Percentiles rank a stretch among this genome's conserved stretches.
phyloP scores from a whole-genome alignment of 176 grass and related monocot species.

The Musa itinerans region DNA sequence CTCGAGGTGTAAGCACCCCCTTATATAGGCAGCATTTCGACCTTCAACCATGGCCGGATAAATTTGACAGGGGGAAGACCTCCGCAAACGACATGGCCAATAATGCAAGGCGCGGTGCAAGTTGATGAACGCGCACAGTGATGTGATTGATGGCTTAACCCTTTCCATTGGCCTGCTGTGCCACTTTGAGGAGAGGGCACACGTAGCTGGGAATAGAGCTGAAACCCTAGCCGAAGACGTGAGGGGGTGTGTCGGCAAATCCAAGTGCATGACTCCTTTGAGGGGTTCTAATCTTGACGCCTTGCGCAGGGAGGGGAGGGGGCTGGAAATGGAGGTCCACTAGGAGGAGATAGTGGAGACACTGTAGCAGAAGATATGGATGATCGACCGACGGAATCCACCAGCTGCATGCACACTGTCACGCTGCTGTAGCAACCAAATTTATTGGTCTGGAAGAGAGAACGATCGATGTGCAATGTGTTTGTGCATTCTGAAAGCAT shows the following conservation, averaged over 20 bases:
- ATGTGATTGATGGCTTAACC: constrained; percentile 4
- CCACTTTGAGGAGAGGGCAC: neutral
- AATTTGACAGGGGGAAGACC: neutral
- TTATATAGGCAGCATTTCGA: neutral
- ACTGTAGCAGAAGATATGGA: neutral
- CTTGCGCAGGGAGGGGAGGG: too few relatives aligned
- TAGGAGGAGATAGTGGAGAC: neutral
- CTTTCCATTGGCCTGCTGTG: neutral
- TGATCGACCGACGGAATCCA: neutral
- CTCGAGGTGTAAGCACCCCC: too few relatives aligned
- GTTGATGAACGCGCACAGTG: neutral
- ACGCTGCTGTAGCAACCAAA: too few relatives aligned
- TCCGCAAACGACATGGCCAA: neutral
- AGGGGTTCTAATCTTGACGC: neutral
- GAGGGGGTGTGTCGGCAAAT: neutral
- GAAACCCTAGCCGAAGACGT: too few relatives aligned
- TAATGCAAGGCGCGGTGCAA: constrained; percentile 8
- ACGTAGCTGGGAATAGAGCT: neutral
- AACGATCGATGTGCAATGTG: too few relatives aligned
- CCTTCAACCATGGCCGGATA: neutral
- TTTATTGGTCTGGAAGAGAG: too few relatives aligned
- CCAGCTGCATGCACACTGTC: too few relatives aligned
- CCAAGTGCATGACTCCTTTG: constrained; percentile 1
- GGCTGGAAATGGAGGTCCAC: neutral
- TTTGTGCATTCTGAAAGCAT: too few relatives aligned